phyloP scores from a whole-genome alignment of 805 yeast species.

The Lachancea meyersii region DNA sequence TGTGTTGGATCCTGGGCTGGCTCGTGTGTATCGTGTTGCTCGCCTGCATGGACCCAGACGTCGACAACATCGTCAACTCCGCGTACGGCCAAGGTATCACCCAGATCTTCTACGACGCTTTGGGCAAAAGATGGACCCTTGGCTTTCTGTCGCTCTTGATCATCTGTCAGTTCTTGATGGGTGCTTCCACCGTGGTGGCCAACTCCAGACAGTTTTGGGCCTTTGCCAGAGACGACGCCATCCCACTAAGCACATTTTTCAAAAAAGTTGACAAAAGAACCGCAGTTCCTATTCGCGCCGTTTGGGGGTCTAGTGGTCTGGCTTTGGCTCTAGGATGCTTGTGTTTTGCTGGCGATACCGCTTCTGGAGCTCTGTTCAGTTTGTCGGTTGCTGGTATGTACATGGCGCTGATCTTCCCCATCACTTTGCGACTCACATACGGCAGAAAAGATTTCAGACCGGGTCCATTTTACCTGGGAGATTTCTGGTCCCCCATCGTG shows the following conservation, averaged over 20 bases:
- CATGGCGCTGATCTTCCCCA: slow-evolving; percentile 36
- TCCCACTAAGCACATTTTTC: slow-evolving; percentile 51
- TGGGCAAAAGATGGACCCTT: slow-evolving; percentile 60
- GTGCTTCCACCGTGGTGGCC: slow-evolving; percentile 18
- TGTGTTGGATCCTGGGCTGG: slow-evolving; percentile 56
- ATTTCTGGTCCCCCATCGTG: slow-evolving; percentile 38
- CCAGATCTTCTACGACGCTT: slow-evolving; percentile 53
- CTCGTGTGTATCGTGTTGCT: slow-evolving; percentile 46
- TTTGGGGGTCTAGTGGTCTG: slow-evolving; percentile 35
- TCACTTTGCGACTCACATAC: slow-evolving; percentile 34
- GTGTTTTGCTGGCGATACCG: slow-evolving; percentile 37
- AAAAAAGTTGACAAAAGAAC: slow-evolving; percentile 48
- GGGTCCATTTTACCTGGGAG: slow-evolving; percentile 60
- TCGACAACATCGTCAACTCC: slow-evolving; percentile 38
- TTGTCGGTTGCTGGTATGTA: slow-evolving; percentile 37
- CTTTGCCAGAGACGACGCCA: slow-evolving; percentile 68
- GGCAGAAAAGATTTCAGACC: slow-evolving; percentile 48
- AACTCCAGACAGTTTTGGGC: slow-evolving; percentile 65
- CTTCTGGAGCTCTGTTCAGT: slow-evolving; percentile 40
- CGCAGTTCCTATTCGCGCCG: slow-evolving; percentile 59
- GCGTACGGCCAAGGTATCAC: slow-evolving; percentile 59
- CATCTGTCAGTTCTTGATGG: slow-evolving; percentile 57
- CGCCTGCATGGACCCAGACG: slow-evolving; percentile 48
- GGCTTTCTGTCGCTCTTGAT: slow-evolving; percentile 56
- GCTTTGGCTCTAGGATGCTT: slow-evolving; percentile 35